phyloP scores from a whole-genome alignment of 2,329 filamentous ascomycete genomes.

The Alternaria gaisen region DNA sequence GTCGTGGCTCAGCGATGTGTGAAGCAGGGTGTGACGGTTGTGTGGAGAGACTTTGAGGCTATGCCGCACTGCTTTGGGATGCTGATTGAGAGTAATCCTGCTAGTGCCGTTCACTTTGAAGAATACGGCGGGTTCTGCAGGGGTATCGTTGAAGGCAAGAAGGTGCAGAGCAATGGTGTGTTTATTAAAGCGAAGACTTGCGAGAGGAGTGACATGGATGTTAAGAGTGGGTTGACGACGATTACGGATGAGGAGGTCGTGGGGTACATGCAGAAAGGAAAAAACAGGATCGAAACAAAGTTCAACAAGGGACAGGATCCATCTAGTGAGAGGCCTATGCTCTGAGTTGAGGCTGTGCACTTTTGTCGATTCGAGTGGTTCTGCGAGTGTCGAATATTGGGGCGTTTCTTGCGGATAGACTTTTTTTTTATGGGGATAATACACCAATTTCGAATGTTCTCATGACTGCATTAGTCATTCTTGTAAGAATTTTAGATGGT shows the following conservation, averaged over 20 bases:
- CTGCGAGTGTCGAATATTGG: neutral
- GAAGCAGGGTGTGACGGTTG: constrained; percentile 66
- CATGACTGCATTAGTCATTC: neutral
- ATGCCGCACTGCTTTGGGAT: constrained; percentile 77
- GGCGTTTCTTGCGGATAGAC: neutral
- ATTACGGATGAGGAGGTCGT: constrained; percentile 45
- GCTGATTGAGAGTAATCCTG: constrained; percentile 51
- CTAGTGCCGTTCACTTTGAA: constrained; percentile 44
- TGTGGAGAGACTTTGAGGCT: constrained; percentile 77
- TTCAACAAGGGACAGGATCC: constrained; percentile 28
- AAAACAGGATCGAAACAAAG: constrained; percentile 33
- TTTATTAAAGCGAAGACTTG: constrained; percentile 45
- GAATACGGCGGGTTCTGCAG: constrained; percentile 49
- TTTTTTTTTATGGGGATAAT: neutral
- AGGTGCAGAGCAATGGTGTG: constrained; percentile 32
- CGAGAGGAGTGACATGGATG: constrained; percentile 35
- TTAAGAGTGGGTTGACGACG: constrained; percentile 32
- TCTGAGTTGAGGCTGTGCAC: constrained; percentile 10
- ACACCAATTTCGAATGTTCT: neutral
- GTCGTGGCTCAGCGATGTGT: constrained; percentile 67
- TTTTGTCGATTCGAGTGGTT: neutral
- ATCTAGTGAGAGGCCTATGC: constrained; percentile 35
- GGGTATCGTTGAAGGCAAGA: constrained; percentile 36
- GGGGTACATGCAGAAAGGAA: constrained; percentile 39
- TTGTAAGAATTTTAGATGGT: neutral